Evolutionary conservation across 768 basidiomycete species (phyloP).

Genomic region (Dacryopinax primogenitus): DNA sequence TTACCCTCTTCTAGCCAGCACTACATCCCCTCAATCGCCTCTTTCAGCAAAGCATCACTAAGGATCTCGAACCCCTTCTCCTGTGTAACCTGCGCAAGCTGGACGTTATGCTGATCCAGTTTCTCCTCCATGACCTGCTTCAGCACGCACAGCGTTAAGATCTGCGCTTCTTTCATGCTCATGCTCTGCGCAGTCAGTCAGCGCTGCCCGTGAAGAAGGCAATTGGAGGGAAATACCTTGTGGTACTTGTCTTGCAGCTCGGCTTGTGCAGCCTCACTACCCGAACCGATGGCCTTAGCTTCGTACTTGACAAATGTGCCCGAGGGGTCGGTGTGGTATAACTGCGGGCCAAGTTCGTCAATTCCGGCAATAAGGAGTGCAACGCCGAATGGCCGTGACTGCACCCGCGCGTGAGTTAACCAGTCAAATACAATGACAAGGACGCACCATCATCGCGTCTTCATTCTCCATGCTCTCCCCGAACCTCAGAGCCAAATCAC

Average conservation of each 20-base stretch:
- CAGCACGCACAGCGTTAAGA: conserved; percentile 71
- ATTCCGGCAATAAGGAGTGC: conserved; percentile 94
- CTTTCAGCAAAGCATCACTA: conserved; percentile 65
- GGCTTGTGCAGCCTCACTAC: conserved; percentile 92
- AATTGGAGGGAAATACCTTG: conserved; percentile 43
- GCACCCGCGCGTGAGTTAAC: background rate
- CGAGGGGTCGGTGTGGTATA: conserved; percentile 98
- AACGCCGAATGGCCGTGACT: conserved; percentile 94
- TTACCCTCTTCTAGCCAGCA: background rate
- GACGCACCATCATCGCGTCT: conserved; percentile 82
- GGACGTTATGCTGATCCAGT: conserved; percentile 95
- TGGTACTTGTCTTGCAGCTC: conserved; percentile 97
- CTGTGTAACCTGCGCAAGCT: conserved; percentile 86
- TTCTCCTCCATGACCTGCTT: conserved; percentile 99
- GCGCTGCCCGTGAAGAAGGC: background rate
- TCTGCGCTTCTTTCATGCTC: conserved; percentile 76
- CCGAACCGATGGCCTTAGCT: conserved; percentile 96
- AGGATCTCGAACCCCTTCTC: conserved; percentile 81
- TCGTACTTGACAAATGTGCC: conserved; percentile 95
- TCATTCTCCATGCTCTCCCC: conserved; percentile 99
- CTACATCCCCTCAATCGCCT: conserved; percentile 59
- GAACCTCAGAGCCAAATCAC: conserved; percentile 90
- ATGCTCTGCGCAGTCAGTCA: conserved; percentile 52
- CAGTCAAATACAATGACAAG: background rate
- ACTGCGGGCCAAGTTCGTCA: conserved; percentile 88